Base-by-base conservation (phyloP, 1,284 basidiomycete genomes). In the Psilocybe mexicana region DNA sequence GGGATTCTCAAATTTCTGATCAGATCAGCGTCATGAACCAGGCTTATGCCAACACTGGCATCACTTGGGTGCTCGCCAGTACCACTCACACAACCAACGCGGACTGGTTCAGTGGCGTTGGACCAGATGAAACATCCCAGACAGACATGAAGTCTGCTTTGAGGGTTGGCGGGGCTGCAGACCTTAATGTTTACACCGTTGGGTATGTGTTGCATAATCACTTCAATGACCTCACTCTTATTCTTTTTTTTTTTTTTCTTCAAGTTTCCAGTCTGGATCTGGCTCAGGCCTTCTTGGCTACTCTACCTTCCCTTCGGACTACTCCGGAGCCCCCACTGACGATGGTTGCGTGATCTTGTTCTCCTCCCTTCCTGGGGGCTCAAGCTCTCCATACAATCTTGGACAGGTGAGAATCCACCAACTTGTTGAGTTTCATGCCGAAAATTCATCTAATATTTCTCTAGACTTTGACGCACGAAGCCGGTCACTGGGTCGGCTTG, bases 401-500 rank as follows among this genome's bases (percentile, higher is more conserved):
- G 82, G 82, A 52, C 75, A 80, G 73, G 84, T 83, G n/a, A 65
- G 76, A 54, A 24, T 24, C 44, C 24, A 44, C 45, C 26, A 45
- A 12, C 30, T 12, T 26, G 40, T 42, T n/a, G n/a, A 18, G n/a
- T 14, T 23, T 14, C 6, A 23, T 23, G n/a, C 12, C 28, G 52
- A n/a, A n/a, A 18, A 18, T 18, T 18, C 18, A 18, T 18, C 11
- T 10, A 12, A 36, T 46, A 25, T 11, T 25, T 52, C 23, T 3
- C 3, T 49, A 61, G 60, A 61, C 60, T 36, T 43, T 61, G 38
- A 61, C 57, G 18, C 57, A 57, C 45, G 57, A 60, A 53, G 52
- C 57, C 47, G 80, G 81, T 28, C 81, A 82, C 70, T 82, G 80
- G 81, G 76, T 83, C 62, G 82, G 83, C 36, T 73, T 84, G 38